A percentile compares a stretch with the other conserved stretches of the same genome.
Evolutionary conservation across 2,329 filamentous ascomycete genomes (phyloP).

Genomic region (Whalleya microplaca): DNA sequence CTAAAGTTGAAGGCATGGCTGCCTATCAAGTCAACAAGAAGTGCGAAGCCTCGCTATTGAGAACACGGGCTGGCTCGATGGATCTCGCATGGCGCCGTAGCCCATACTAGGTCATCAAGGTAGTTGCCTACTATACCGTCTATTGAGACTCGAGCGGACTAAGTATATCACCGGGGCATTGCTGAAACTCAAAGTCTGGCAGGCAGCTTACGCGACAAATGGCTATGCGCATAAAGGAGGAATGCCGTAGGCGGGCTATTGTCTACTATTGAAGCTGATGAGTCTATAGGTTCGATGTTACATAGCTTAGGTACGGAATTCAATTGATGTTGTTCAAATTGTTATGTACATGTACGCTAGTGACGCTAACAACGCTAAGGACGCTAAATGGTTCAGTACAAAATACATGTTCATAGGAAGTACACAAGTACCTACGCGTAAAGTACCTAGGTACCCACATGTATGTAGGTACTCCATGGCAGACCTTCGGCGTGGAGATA

Average conservation of each 20-base stretch:
- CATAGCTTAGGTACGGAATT: no score
- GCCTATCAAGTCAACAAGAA: constrained; percentile 22
- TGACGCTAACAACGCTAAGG: no score
- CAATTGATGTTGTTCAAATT: no score
- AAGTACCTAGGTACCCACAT: constrained; percentile 5
- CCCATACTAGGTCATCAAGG: constrained; percentile 7
- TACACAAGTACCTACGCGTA: no score
- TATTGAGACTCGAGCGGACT: neutral
- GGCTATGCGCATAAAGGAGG: no score
- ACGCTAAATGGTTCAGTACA: no score
- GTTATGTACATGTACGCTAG: no score
- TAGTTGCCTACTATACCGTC: neutral
- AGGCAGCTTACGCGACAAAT: neutral
- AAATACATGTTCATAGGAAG: neutral
- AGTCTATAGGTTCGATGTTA: no score
- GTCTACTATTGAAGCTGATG: neutral
- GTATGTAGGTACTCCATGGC: neutral
- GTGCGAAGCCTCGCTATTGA: neutral
- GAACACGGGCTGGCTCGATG: neutral
- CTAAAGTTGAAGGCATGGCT: constrained; percentile 56
- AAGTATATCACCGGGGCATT: neutral
- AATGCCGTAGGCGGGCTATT: neutral
- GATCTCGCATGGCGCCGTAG: constrained; percentile 10
- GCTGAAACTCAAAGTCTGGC: neutral
- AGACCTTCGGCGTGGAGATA: constrained; percentile 9